phyloP scores from a whole-genome alignment of 768 basidiomycete species.

The Trametes elegans region DNA sequence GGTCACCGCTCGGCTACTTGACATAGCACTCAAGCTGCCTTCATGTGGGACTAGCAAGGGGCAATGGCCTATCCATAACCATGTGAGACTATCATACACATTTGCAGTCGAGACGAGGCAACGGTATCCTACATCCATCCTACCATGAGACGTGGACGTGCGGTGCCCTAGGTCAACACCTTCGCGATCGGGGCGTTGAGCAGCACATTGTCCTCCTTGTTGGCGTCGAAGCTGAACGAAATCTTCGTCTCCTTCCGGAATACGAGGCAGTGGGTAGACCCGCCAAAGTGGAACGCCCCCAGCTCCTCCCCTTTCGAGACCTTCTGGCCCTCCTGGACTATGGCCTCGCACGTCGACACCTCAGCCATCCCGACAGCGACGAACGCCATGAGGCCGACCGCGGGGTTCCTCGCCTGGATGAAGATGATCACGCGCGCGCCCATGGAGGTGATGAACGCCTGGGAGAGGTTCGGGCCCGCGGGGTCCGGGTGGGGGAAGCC shows the following conservation, averaged over 20 bases:
- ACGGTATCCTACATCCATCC: too few species aligned
- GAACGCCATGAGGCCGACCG: conserved; percentile 57
- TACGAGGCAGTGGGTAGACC: conserved; percentile 48
- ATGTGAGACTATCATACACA: too few species aligned
- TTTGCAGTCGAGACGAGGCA: too few species aligned
- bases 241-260: conserved; percentile 37
- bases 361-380: conserved; percentile 61
- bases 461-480: conserved; percentile 27
- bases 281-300: conserved; percentile 66
- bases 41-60: too few species aligned
- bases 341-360: conserved; percentile 57
- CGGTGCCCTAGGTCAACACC: too few species aligned
- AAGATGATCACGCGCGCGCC: conserved; percentile 54
- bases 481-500: conserved; percentile 28
- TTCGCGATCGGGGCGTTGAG: conserved; percentile 15
- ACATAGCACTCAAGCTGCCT: too few species aligned
- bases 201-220: conserved; percentile 5
- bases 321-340: conserved; percentile 42
- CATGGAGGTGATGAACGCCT: conserved; percentile 41
- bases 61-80: too few species aligned
- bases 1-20: too few species aligned
- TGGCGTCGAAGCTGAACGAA: not conserved
- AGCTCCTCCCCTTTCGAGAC: conserved; percentile 54
- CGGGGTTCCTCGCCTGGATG: conserved; percentile 50
- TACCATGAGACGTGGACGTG: too few species aligned